Base-by-base conservation (phyloP, 805 yeast genomes). In the Dipodascus geniculatus region DNA sequence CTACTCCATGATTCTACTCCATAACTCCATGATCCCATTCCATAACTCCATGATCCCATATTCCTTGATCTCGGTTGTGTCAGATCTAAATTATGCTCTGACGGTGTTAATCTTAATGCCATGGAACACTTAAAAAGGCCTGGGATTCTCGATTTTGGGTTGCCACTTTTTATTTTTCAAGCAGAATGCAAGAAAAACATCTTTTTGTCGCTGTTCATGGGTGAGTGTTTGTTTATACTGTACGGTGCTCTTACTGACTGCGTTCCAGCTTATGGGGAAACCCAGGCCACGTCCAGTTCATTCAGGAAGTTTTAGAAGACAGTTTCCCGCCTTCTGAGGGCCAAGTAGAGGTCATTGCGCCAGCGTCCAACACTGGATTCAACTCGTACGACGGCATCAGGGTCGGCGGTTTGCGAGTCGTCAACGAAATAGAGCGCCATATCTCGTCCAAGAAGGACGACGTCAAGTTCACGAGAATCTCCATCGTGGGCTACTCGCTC, bases 341-440 rank as follows among this genome's bases (percentile, higher is more conserved):
- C 53, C 58, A 58, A 3, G 54, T 67, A 1, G 56, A 61, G 17
- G 61, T 66, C 4, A 55, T 66, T 69, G 71, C 63, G 17, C 90
- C 83, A 11, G 77, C 64, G 16, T 73, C 83, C 0, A 87, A 85
- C 57, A 74, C 84, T 0, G 82, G 85, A 33, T 79, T 83, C 61
- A 79, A 81, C 61, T 87, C 96, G 0, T 86, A 87, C 62, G 96
- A 90, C 63, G 98, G 98, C 2, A 74, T 88, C 20, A 82, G 84
- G 55, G 89, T 90, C 1, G 63, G 66, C 22, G 69, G 67, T 2
- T 79, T 83, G 56, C 71, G 89, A 16, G 78, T 87, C 42, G 63
- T 84, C n/a, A 73, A 76, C 31, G 96, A 88, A 65, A 73, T 90
- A 16, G 68, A 67, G 17, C 63, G 57, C 9, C 65, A 70, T 56